Evolutionary conservation across 2,329 filamentous ascomycete genomes (phyloP).

Genomic region (Apiospora hydei): DNA sequence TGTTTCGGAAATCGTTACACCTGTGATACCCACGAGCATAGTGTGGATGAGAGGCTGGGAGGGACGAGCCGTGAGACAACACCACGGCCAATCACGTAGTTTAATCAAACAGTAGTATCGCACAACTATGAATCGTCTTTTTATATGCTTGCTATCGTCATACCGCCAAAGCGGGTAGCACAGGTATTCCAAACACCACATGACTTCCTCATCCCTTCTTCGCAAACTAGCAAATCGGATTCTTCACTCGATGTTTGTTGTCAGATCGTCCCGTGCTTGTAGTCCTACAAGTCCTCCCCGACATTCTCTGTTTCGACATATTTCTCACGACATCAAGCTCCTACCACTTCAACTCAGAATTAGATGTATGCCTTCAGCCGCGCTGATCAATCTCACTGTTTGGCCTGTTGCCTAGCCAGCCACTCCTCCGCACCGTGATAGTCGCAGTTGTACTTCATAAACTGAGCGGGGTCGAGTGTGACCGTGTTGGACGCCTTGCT

Average conservation of each 20-base stretch:
- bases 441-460: constrained; percentile 49
- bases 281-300: not conserved
- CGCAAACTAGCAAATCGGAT: not conserved
- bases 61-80: not conserved
- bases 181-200: not conserved
- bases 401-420: constrained; percentile 25
- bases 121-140: too few species aligned
- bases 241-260: not conserved
- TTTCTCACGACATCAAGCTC: too few species aligned
- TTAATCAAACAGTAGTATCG: too few species aligned
- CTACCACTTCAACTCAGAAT: not conserved
- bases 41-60: not conserved
- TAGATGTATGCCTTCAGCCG: not conserved
- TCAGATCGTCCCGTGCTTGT: not conserved
- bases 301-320: not conserved
- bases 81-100: not conserved
- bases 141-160: not conserved
- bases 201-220: not conserved
- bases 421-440: constrained; percentile 47
- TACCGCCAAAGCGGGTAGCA: not conserved
- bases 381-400: too few species aligned
- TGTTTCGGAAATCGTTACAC: not conserved
- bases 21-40: not conserved
- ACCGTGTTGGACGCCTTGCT: constrained; percentile 39
- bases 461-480: constrained; percentile 46